Base-by-base conservation (phyloP, 805 yeast species). In the Saturnispora saitoi region DNA sequence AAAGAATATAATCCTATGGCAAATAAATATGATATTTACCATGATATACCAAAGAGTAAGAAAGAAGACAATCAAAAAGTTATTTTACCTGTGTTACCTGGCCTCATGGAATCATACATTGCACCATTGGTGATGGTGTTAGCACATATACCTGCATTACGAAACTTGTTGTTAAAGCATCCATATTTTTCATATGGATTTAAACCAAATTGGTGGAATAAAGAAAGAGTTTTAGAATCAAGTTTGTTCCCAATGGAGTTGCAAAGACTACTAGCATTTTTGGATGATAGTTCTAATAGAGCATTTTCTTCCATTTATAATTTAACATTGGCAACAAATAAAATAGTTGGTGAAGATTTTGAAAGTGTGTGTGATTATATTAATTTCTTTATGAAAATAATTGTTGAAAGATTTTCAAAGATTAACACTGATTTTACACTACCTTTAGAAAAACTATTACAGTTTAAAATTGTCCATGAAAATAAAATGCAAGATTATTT, bases 101-200 rank as follows among this genome's bases (percentile, higher is more conserved):
- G 62, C 3, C 49, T 59, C 4, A 55, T 66, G 36, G 76, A 71
- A 51, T 66, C 69, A 19, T 68, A 69, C 51, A 58, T 72, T 54
- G 70, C 71, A 3, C 71, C 78, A 1, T 38, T 75, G 15, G 50
- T 75, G 28, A 64, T 64, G 57, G 62, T 71, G 5, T 53, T 75
- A 6, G 64, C 68, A n/a, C 64, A 67, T 42, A 58, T 70, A 8
- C 64, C 71, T 1, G 48, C 48, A 4, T 64, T 74, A 31, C 61
- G 66, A 14, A 61, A 61, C 36, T 47, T 57, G 0, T 51, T 73
- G 2, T 56, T 67, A 44, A 51, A 56, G 1, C 66, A 62, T 32
- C 56, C 60, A n/a, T 68, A 63, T 49, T 51, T 55, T 2, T 59
- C 62, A 3, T 62, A 70, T 47, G 71, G 72, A 0, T 71, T 56